These are phyloP conservation scores for Populus pruinosa DNA, from an alignment of 345 rosid species.

Conservation along the genomic window DNA sequence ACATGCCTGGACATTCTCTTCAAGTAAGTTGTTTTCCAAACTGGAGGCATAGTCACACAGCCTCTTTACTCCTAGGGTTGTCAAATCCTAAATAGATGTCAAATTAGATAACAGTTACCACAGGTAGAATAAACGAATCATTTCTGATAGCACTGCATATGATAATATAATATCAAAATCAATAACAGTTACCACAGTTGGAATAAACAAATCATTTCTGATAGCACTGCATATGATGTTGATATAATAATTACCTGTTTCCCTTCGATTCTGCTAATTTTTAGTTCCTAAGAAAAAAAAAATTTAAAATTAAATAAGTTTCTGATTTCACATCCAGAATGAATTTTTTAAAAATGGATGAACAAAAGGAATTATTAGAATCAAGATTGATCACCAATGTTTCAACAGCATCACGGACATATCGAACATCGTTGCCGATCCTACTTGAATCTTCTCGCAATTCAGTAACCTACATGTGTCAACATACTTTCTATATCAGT, in stretches of 20 bases:
- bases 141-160: not conserved
- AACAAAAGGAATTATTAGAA: not conserved
- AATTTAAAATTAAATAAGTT: not conserved
- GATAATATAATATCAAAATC: not conserved
- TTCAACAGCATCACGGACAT: conserved; percentile 66
- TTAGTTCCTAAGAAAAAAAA: conserved; percentile 41
- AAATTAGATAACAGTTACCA: not conserved
- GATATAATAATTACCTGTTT: conserved; percentile 53
- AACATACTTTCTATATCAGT: conserved; percentile 10
- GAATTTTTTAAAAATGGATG: not conserved
- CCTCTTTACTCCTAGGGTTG: conserved; percentile 43
- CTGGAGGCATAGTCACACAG: conserved; percentile 38
- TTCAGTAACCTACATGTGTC: conserved; percentile 43
- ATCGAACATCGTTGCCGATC: conserved; percentile 46
- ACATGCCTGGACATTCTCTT: conserved; percentile 47
- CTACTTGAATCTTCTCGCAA: conserved; percentile 45
- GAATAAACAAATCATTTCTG: not conserved
- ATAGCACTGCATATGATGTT: not conserved
- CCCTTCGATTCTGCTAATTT: conserved; percentile 55
- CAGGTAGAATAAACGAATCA: conserved; percentile 1
- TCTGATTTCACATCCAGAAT: conserved; percentile 3
- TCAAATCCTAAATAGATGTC: conserved; percentile 25
- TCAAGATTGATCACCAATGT: conserved; percentile 50
- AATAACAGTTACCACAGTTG: conserved; percentile 13
- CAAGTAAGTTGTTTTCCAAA: conserved; percentile 29